A percentile compares a stretch with the other conserved stretches of the same genome.
Conservation (phyloP, 352 stramenopile species). For the Globisporangium nodosum region DNA sequence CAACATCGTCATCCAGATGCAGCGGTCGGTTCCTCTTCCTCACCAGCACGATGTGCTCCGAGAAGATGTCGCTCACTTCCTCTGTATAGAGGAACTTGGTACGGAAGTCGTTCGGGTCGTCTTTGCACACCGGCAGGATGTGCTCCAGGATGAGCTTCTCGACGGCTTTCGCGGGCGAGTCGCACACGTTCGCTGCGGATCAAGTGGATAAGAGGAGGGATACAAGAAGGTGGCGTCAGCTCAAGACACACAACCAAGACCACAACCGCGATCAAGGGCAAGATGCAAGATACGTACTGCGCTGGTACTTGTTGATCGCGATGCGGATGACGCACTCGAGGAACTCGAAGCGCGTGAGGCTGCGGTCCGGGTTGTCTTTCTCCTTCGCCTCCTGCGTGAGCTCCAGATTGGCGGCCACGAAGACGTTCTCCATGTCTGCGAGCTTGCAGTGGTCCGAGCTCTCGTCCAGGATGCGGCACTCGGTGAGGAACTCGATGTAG, state of each 20-base stretch:
- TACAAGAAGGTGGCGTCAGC: neutral
- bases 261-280: neutral
- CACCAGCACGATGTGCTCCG: conserved; percentile 66
- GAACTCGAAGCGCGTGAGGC: conserved; percentile 75
- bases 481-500: conserved; percentile 64
- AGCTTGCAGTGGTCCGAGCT: conserved; percentile 56
- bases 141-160: conserved; percentile 66
- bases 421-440: conserved; percentile 75
- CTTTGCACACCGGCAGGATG: conserved; percentile 32
- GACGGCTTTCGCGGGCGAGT: conserved; percentile 60
- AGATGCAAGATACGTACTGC: conserved; percentile 26
- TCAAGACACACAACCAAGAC: neutral
- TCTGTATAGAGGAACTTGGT: conserved; percentile 69
- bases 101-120: conserved; percentile 72
- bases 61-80: conserved; percentile 68
- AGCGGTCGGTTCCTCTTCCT: neutral
- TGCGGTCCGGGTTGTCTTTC: conserved; percentile 75
- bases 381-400: conserved; percentile 73
- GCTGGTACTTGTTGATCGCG: conserved; percentile 73
- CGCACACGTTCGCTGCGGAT: conserved; percentile 47
- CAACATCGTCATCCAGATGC: neutral
- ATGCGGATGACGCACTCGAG: conserved; percentile 72
- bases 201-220: neutral
- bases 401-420: conserved; percentile 73
- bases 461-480: conserved; percentile 62